These are phyloP conservation scores for Papiliotrema laurentii DNA, from an alignment of 1,284 basidiomycete species.

Conservation along the genomic window DNA sequence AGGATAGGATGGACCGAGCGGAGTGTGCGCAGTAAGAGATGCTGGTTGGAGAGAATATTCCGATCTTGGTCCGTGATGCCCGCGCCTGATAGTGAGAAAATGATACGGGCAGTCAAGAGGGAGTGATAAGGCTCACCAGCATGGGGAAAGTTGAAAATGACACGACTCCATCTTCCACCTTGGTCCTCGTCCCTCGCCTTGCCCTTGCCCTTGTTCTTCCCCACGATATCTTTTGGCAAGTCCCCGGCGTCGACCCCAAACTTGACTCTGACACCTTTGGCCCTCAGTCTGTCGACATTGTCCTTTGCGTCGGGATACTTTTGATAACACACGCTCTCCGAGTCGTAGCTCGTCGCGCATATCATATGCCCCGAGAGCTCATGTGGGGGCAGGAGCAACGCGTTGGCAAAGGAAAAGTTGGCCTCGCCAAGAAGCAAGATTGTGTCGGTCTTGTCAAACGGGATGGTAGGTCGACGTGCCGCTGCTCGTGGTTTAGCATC, in stretches of 20 bases:
- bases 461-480: slow-evolving; percentile 49
- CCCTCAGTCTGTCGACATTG: slow-evolving; percentile 59
- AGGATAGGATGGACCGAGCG: slow-evolving; percentile 66
- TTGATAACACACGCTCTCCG: slow-evolving; percentile 65
- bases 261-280: slow-evolving; percentile 64
- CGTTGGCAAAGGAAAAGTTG: slow-evolving; percentile 87
- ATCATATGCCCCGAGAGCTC: slow-evolving; percentile 63
- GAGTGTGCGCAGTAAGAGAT: slow-evolving; percentile 80
- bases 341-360: slow-evolving; percentile 83
- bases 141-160: slow-evolving; percentile 97
- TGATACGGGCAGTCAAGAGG: neutral
- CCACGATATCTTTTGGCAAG: slow-evolving; percentile 59
- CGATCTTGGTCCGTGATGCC: slow-evolving; percentile 92
- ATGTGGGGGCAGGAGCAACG: slow-evolving; percentile 60
- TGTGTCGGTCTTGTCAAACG: slow-evolving; percentile 68
- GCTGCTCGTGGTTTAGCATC: too few species aligned
- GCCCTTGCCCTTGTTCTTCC: slow-evolving; percentile 30
- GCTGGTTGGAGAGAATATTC: slow-evolving; percentile 87
- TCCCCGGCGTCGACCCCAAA: slow-evolving; percentile 82
- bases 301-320: slow-evolving; percentile 79
- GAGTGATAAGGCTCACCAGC: slow-evolving; percentile 59
- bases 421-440: slow-evolving; percentile 90
- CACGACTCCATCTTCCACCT: slow-evolving; percentile 60
- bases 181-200: slow-evolving; percentile 33
- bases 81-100: slow-evolving; percentile 57